phyloP scores from a whole-genome alignment of 1,284 basidiomycete genomes.

The Cryptococcus maquisensis region DNA sequence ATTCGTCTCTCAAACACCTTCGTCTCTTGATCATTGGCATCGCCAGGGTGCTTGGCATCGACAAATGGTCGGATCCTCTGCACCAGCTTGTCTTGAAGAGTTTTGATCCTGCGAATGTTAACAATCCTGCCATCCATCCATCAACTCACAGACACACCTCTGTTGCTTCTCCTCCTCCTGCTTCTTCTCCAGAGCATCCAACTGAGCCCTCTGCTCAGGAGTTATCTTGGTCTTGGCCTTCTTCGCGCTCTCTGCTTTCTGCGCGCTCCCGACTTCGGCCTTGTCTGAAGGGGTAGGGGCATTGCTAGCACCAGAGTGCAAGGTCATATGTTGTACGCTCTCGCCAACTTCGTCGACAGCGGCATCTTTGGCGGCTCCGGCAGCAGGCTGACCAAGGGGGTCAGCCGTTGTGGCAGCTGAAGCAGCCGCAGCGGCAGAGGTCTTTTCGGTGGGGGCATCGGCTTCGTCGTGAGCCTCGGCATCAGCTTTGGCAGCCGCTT shows the following conservation, averaged over 20 bases:
- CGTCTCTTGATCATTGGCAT: slow-evolving; percentile 78
- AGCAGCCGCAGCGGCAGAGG: slow-evolving; percentile 30
- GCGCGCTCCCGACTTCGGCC: slow-evolving; percentile 10
- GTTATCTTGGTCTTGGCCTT: slow-evolving; percentile 63
- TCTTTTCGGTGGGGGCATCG: slow-evolving; percentile 16
- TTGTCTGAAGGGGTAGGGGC: slow-evolving; percentile 19
- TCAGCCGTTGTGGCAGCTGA: slow-evolving; percentile 16
- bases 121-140: neutral
- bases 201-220: slow-evolving; percentile 77
- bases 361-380: slow-evolving; percentile 16
- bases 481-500: slow-evolving; percentile 51
- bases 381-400: slow-evolving; percentile 11
- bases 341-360: neutral
- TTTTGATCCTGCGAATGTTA: slow-evolving; percentile 52
- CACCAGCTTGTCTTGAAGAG: slow-evolving; percentile 69
- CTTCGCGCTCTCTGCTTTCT: slow-evolving; percentile 40
- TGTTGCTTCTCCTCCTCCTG: slow-evolving; percentile 72
- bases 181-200: slow-evolving; percentile 73
- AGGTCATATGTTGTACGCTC: slow-evolving; percentile 19
- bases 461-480: slow-evolving; percentile 52
- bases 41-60: slow-evolving; percentile 82
- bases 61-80: slow-evolving; percentile 83
- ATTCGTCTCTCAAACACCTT: slow-evolving; percentile 71
- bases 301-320: slow-evolving; percentile 27
- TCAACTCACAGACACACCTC: slow-evolving; percentile 50